A percentile compares a stretch with the other conserved stretches of the same genome.
Conservation (phyloP, 2,329 filamentous ascomycete genomes). For the Fusarium neocosmosporiellum region DNA sequence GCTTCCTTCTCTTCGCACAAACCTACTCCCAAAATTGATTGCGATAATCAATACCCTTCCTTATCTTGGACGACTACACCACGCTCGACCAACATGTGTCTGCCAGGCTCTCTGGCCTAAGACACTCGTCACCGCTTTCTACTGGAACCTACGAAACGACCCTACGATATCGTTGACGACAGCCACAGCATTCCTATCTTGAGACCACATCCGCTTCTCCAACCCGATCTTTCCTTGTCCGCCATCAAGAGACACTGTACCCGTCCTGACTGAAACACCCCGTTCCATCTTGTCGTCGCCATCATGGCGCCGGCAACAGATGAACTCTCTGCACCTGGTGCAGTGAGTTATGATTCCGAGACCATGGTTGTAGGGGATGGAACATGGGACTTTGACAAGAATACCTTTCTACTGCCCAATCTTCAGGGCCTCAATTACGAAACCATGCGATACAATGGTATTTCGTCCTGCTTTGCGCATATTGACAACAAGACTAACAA, state of each 20-base stretch:
- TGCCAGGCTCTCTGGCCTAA: slow-evolving; percentile 22
- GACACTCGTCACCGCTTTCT: slow-evolving; percentile 28
- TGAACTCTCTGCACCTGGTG: slow-evolving; percentile 75
- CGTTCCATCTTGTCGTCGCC: slow-evolving; percentile 53
- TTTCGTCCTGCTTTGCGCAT: slow-evolving; percentile 31
- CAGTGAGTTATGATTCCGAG: slow-evolving; percentile 77
- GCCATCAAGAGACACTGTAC: slow-evolving; percentile 14
- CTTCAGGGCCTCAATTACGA: slow-evolving; percentile 81
- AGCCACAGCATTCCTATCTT: slow-evolving; percentile 24
- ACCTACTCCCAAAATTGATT: neutral
- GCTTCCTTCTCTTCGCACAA: slow-evolving; percentile 22
- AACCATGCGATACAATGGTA: slow-evolving; percentile 88
- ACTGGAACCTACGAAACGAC: slow-evolving; percentile 2
- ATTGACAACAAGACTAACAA: slow-evolving; percentile 24
- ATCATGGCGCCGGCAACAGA: slow-evolving; percentile 70
- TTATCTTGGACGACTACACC: slow-evolving; percentile 6
- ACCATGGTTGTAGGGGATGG: slow-evolving; percentile 84
- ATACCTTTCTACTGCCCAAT: slow-evolving; percentile 83
- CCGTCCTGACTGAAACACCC: slow-evolving; percentile 37
- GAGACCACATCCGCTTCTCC: slow-evolving; percentile 14
- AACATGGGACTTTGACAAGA: slow-evolving; percentile 83
- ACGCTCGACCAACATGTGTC: slow-evolving; percentile 18
- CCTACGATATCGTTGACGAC: slow-evolving; percentile 16
- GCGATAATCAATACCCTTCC: neutral
- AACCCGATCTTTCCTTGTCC: neutral